Conservation (phyloP, 2,329 filamentous ascomycete species). For the Hypoxylon sp. region DNA sequence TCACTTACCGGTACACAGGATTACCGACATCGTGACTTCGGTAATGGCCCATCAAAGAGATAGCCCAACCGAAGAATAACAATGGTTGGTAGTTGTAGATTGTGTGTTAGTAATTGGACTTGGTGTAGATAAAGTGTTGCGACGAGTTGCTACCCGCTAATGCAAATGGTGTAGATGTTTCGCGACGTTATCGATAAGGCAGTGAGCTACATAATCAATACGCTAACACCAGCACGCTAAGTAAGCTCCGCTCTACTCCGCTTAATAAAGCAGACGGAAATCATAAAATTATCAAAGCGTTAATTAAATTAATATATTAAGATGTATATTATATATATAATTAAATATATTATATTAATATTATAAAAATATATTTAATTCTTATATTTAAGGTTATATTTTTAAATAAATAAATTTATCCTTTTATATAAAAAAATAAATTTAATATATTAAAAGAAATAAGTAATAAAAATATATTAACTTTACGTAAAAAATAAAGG, state of each 20-base stretch:
- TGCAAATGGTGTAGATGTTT: neutral
- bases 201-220: neutral
- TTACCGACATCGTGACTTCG: slow-evolving; percentile 67
- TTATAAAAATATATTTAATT: too few relatives aligned
- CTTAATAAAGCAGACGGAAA: too few relatives aligned
- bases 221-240: neutral
- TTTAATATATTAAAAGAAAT: too few relatives aligned
- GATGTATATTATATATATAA: too few relatives aligned
- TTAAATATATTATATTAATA: too few relatives aligned
- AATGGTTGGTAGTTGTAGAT: slow-evolving; percentile 15
- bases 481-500: too few relatives aligned
- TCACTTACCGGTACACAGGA: slow-evolving; percentile 72
- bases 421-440: too few relatives aligned
- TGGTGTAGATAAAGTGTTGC: slow-evolving; percentile 19
- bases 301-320: too few relatives aligned
- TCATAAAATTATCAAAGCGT: too few relatives aligned
- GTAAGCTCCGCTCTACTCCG: neutral
- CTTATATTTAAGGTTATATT: too few relatives aligned
- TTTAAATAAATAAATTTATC: too few relatives aligned
- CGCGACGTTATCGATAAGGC: neutral
- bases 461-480: too few relatives aligned
- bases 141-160: slow-evolving; percentile 4
- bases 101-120: slow-evolving; percentile 4
- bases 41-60: slow-evolving; percentile 18
- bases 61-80: slow-evolving; percentile 11